Evolutionary conservation across 345 rosid species (phyloP).

Genomic region (Combretum micranthum): DNA sequence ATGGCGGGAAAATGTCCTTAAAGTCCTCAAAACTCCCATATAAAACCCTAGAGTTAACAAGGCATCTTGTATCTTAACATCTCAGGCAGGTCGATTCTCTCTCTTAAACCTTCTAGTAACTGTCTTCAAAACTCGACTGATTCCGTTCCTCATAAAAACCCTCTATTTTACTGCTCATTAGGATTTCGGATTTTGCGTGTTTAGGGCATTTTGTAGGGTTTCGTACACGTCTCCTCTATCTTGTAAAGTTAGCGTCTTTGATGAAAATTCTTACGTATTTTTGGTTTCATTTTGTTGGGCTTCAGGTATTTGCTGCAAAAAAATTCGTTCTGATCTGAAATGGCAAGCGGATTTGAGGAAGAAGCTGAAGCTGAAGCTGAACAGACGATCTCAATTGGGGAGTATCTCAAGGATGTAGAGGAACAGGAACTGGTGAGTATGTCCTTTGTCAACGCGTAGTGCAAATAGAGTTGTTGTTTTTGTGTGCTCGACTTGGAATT

Average conservation of each 20-base stretch:
- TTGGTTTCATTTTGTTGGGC: background rate
- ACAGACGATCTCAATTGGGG: conserved; percentile 61
- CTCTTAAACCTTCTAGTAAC: background rate
- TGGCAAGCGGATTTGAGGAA: conserved; percentile 52
- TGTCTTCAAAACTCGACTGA: background rate
- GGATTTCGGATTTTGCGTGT: conserved; percentile 27
- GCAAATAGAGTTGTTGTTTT: background rate
- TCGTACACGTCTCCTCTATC: background rate
- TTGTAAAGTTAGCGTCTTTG: background rate
- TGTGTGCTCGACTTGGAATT: background rate
- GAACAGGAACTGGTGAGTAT: conserved; percentile 68
- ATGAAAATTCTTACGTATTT: background rate
- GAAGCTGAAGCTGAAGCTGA: conserved; percentile 47
- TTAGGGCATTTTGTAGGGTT: background rate
- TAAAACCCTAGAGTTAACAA: conserved; percentile 14
- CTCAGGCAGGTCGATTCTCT: background rate
- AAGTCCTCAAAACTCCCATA: conserved; percentile 25
- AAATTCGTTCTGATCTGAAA: conserved; percentile 8
- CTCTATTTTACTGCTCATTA: background rate
- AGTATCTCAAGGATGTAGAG: conserved; percentile 74
- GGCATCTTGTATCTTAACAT: background rate
- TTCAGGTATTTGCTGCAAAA: background rate
- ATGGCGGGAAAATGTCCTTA: conserved; percentile 59
- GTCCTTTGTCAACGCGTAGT: background rate
- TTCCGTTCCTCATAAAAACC: background rate